Evolutionary conservation across 768 basidiomycete genomes (phyloP).

Genomic region (Lactifluus hygrophoroides): DNA sequence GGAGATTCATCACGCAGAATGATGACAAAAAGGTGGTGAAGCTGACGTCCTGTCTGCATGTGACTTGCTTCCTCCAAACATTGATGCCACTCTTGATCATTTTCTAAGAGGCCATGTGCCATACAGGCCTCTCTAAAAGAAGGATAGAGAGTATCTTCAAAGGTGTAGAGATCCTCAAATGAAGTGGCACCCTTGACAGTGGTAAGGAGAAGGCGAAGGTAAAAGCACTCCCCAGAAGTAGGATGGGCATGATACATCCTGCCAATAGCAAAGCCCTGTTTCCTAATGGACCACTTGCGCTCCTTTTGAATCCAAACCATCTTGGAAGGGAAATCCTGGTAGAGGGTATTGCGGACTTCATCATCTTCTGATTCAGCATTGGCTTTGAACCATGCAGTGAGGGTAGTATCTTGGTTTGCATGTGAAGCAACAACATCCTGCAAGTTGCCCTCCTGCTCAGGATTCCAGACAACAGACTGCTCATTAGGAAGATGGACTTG

Average conservation of each 20-base stretch:
- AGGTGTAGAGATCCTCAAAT: conserved; percentile 22
- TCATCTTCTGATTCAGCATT: conserved; percentile 10
- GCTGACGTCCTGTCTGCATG: conserved; percentile 27
- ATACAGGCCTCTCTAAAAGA: conserved; percentile 36
- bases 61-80: background rate
- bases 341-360: conserved; percentile 35
- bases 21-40: conserved; percentile 11
- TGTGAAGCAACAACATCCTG: conserved; percentile 12
- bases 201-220: conserved; percentile 23
- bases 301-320: conserved; percentile 22
- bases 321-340: conserved; percentile 18
- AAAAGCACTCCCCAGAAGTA: conserved; percentile 32
- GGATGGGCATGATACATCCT: conserved; percentile 26
- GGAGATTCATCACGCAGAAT: too few species aligned
- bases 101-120: conserved; percentile 33
- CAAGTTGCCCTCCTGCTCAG: conserved; percentile 22
- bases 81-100: conserved; percentile 33
- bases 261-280: conserved; percentile 25
- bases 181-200: conserved; percentile 29
- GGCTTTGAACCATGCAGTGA: conserved; percentile 28
- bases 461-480: conserved; percentile 29
- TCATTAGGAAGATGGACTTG: conserved; percentile 36
- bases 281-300: conserved; percentile 26
- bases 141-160: conserved; percentile 22
- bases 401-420: conserved; percentile 23